Base-by-base conservation (phyloP, 2,329 filamentous ascomycete genomes). In the Penicillium sp. region DNA sequence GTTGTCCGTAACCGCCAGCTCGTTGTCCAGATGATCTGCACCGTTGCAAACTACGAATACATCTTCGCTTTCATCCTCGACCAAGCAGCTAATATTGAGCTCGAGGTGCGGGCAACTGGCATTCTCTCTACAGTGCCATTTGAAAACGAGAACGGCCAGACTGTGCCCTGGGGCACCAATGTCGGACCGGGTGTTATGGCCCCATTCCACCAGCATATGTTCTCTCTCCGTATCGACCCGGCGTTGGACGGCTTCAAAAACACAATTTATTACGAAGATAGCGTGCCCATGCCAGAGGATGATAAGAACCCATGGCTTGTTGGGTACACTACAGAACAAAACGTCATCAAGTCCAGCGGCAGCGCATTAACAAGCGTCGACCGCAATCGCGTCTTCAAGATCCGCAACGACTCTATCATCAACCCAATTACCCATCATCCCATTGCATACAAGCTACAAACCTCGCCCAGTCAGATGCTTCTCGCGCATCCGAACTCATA, bases 121-220 rank as follows among this genome's bases (percentile, higher is more conserved):
- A 87, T 89, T 51, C 75, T 89, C 7, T 85, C 81, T 40, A 88
- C 85, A 0, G 82, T 86, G 46, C 85, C 85, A 1, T 85, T 88
- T 59, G 85, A 88, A 58, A 74, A 76, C 45, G 62, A 71, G n/a
- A 81, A 85, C 52, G 84, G 82, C 26, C 70, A 85, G 38, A 80
- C 81, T 5, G 84, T 88, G 0, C 83, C 84, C 2, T 88, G 83
- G 76, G 86, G 86, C 32, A 90, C 86, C 0, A 81, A 88, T 43
- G 85, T 90, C 2, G 84, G 86, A 50, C 86, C 86, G 0, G 85
- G 86, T 34, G 86, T 88, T 8, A 80, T 90, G 34, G 88, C 86
- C 0, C 77, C 79, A 0, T 84, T 87, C 70, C 89, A 91, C 66
- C 89, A 92, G 67, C 89, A 91, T 72, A 86, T 91, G 68, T 91